Evolutionary conservation across 306 rosid species (phyloP), one percentile per base, ranked within the genome.

Genomic region (Acacia acuminata): DNA sequence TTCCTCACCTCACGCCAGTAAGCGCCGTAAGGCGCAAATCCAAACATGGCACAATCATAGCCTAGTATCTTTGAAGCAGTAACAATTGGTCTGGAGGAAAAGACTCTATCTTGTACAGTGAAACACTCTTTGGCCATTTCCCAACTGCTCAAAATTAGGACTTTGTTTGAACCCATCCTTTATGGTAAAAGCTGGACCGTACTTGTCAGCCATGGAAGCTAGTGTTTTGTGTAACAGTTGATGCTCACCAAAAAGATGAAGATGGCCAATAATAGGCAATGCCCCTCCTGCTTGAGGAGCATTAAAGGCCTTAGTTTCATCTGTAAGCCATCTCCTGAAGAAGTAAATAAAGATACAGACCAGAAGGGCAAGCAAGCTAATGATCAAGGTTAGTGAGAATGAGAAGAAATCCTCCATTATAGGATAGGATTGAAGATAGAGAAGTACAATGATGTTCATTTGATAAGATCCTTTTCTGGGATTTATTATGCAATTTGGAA

Each of bases 1-100:
- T 86, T 86, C 24, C 81, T 32, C 82, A 82, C 45, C 78, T 83
- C 82, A 50, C 86, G 80, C 89, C 86, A 86, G 61, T 83, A 86
- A 38, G 79, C 15, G 19, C 89, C 84, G 14, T 83, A 83, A 61
- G 86, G 86, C 17, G 86, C 79, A 45, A 86, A 82, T 12, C 84
- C 89, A 72, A 86, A 79, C 89, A 80, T 76, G 24, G 84, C 89
- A 61, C 11, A 63, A 19, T 81, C 45, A 42, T 81, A 87, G 40
- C 85, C 81, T 3, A 87, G 82, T 10, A 81, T 25, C 74, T 76
- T 87, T 38, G 85, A 73, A 40, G 87, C 85, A 48, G 78, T 38
- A 5, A 69, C 16, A 10, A 10, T 10, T 2, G 87, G 90, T 51
- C 90, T 77, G 40, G 82, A 48, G 22, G 90, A 77, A 76, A 87